Percentiles rank a stretch among this genome's conserved stretches.
These are phyloP conservation scores for Sonneratia caseolaris DNA, from an alignment of 345 rosid genomes.

Conservation along the genomic window DNA sequence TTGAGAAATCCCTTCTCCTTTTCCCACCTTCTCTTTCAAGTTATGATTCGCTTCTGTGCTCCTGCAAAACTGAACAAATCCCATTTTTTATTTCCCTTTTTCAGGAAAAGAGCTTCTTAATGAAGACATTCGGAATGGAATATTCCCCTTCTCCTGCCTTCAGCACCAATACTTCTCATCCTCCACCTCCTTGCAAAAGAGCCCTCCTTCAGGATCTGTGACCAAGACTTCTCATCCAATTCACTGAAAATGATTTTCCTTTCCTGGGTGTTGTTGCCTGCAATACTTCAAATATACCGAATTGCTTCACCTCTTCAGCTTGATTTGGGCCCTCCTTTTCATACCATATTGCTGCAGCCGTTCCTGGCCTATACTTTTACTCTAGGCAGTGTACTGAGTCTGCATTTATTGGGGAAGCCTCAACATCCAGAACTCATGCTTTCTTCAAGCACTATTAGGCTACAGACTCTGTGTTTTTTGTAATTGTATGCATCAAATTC, in stretches of 20 bases:
- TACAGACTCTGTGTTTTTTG: too few species aligned
- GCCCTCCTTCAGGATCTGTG: conserved; percentile 85
- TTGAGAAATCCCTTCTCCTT: background rate
- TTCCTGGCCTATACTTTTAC: conserved; percentile 43
- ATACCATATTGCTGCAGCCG: background rate
- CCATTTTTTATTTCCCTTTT: conserved; percentile 9
- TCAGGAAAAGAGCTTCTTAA: conserved; percentile 91
- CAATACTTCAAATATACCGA: background rate
- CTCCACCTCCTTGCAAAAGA: conserved; percentile 91
- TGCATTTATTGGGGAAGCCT: conserved; percentile 38
- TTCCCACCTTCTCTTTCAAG: background rate
- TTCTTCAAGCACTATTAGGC: too few species aligned
- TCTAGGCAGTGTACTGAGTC: conserved; percentile 55
- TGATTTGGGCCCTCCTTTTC: conserved; percentile 7
- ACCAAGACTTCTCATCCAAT: conserved; percentile 7
- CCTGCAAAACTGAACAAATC: background rate
- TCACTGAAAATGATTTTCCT: background rate
- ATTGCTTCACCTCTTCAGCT: background rate
- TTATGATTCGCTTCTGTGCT: background rate
- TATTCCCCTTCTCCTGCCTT: conserved; percentile 48
- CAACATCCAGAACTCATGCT: conserved; percentile 19
- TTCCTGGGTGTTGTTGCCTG: background rate
- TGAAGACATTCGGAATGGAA: conserved; percentile 88
- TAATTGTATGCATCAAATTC: too few species aligned
- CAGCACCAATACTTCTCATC: conserved; percentile 51